Evolutionary conservation across 169 alveolate genomes (phyloP).

Genomic region (Plasmodium gonderi): DNA sequence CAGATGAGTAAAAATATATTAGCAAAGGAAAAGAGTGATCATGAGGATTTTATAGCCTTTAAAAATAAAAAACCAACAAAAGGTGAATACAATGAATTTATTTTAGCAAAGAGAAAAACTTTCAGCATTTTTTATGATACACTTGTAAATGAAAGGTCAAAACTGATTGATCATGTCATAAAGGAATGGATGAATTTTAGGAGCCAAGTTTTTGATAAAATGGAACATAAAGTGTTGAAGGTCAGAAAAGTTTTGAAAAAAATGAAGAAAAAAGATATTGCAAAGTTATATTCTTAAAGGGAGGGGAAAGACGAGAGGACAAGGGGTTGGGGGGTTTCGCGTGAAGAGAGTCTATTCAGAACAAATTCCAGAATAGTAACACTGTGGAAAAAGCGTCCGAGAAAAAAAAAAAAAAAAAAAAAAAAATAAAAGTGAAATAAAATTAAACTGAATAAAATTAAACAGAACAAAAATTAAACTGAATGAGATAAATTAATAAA

Average conservation of each 20-base stretch:
- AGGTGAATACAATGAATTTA: neutral
- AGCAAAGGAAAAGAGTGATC: neutral
- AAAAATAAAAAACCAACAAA: neutral
- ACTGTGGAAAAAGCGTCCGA: too few relatives aligned
- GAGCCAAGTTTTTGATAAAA: neutral
- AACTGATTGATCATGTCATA: neutral
- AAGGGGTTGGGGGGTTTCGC: too few relatives aligned
- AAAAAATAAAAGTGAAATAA: too few relatives aligned
- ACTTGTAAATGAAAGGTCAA: neutral
- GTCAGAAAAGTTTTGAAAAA: neutral
- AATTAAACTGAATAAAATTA: too few relatives aligned
- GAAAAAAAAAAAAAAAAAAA: too few relatives aligned
- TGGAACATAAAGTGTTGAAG: neutral
- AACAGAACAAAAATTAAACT: too few relatives aligned
- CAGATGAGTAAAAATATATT: neutral
- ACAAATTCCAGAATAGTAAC: too few relatives aligned
- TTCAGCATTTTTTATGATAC: neutral
- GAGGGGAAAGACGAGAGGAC: too few relatives aligned
- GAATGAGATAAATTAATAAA: too few relatives aligned
- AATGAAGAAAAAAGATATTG: neutral
- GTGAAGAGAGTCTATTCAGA: too few relatives aligned
- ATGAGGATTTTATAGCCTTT: neutral
- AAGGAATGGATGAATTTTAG: neutral
- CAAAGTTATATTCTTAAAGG: neutral
- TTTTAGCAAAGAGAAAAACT: neutral